Evolutionary conservation across 495 filamentous ascomycete species (phyloP).

Genomic region (Hypoxylon fragiforme): DNA sequence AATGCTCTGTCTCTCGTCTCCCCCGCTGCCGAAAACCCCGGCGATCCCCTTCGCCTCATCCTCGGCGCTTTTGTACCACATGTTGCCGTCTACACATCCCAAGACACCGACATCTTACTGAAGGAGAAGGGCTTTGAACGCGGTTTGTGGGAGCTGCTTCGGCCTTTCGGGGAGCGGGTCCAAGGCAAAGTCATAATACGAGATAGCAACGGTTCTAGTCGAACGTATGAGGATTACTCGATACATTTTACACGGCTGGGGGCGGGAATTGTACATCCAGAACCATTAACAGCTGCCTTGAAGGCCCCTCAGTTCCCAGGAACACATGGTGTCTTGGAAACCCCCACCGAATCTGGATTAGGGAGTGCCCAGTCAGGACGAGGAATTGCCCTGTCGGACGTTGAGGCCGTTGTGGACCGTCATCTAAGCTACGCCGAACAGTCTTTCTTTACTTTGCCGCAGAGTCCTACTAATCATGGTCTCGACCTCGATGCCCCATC

Average conservation of each 20-base stretch:
- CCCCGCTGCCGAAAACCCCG: constrained; percentile 52
- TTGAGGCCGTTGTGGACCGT: constrained; percentile 57
- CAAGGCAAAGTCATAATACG: constrained; percentile 86
- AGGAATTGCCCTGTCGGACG: constrained; percentile 39
- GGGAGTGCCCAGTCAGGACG: constrained; percentile 9
- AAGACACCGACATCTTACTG: constrained; percentile 79
- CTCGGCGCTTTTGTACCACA: constrained; percentile 84
- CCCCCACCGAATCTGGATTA: constrained; percentile 18
- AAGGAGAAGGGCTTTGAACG: constrained; percentile 81
- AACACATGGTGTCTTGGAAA: constrained; percentile 32
- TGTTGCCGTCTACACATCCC: constrained; percentile 78
- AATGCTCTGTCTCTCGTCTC: constrained; percentile 51
- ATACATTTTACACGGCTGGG: constrained; percentile 76
- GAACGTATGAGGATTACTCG: constrained; percentile 85
- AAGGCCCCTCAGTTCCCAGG: constrained; percentile 35
- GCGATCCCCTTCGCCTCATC: constrained; percentile 73
- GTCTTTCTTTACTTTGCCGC: constrained; percentile 45
- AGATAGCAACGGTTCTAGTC: constrained; percentile 82
- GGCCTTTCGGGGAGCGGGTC: constrained; percentile 89
- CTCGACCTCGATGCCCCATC: constrained; percentile 49
- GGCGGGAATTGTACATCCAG: constrained; percentile 61
- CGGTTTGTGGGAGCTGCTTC: constrained; percentile 80
- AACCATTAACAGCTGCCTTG: constrained; percentile 39
- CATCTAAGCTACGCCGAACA: constrained; percentile 57
- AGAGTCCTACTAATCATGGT: constrained; percentile 43